Base-by-base conservation (phyloP, 495 filamentous ascomycete genomes). In the Chaetomium cochliodes region DNA sequence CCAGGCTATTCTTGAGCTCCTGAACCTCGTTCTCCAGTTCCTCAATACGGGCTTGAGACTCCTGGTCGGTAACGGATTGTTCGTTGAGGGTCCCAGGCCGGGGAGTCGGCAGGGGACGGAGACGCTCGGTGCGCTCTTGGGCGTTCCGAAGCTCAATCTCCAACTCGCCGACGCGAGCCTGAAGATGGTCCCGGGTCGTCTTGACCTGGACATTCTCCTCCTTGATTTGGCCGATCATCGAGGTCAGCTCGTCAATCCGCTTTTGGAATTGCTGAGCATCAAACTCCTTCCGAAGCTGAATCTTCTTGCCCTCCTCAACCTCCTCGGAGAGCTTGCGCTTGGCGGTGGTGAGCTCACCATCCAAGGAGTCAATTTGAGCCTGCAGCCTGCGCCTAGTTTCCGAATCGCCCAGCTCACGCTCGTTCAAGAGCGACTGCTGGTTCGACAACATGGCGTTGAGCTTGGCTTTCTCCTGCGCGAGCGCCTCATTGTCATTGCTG, bases 301-400 rank as follows among this genome's bases (percentile, higher is more conserved):
- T 79, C 66, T 93, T 92, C 78, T 91, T 92, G 22, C 82, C 82
- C 57, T 93, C 92, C 64, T 97, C 93, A 2, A 88, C 73, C 71
- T 96, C 92, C 41, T 93, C 89, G 20, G 88, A 86, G 9, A 97
- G 84, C 72, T 92, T 96, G 6, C 89, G 87, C 70, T 96, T 96
- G 0, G 88, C 90, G 6, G 83, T 82, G 53, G 84, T 82, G 15
- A 98, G 77, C 61, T 98, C 93, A 1, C 82, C 74, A 67, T 97
- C 92, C 15, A 97, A 77, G 5, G 82, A 79, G 65, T 98, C 92
- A 22, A 89, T 83, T 58, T 87, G 90, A 26, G 79, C 77, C 69
- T 96, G 90, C 18, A 96, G 80, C 61, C 91, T 81, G 60, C 92
- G 87, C 54, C 88, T 86, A 33, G 82, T 87, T 73, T 98, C 94